A percentile compares a stretch with the other conserved stretches of the same genome.
Evolutionary conservation across 129 eudicot genomes (phyloP).

Genomic region (Scalesia atractyloides): DNA sequence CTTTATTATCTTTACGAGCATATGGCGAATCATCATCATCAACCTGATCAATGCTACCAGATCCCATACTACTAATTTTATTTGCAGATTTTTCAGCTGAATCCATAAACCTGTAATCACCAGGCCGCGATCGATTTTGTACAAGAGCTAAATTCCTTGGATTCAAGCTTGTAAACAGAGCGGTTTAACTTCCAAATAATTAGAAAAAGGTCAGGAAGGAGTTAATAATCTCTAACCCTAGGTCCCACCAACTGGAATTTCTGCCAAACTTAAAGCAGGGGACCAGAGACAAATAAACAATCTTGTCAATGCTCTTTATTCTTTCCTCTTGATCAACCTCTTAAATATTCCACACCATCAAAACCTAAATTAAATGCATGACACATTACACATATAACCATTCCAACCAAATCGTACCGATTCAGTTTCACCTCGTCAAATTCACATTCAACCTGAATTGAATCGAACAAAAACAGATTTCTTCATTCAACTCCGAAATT

Average conservation of each 20-base stretch:
- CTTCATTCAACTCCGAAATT: slow-evolving; percentile 36
- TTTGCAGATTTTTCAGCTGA: slow-evolving; percentile 21
- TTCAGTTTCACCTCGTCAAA: neutral
- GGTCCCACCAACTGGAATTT: slow-evolving; percentile 51
- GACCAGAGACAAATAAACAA: slow-evolving; percentile 36
- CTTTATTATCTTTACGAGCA: slow-evolving; percentile 37
- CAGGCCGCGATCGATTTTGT: slow-evolving; percentile 41
- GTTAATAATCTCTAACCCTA: slow-evolving; percentile 37
- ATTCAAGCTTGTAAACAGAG: slow-evolving; percentile 12
- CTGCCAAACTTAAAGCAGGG: slow-evolving; percentile 57
- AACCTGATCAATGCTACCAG: slow-evolving; percentile 39
- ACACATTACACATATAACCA: slow-evolving; percentile 17
- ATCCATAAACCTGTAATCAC: slow-evolving; percentile 49
- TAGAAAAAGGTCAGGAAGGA: slow-evolving; percentile 17
- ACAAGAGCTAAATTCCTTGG: slow-evolving; percentile 14
- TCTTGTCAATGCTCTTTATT: slow-evolving; percentile 31
- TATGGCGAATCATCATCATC: slow-evolving; percentile 75
- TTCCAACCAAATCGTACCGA: neutral
- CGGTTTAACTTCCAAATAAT: slow-evolving; percentile 17
- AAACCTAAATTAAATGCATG: slow-evolving; percentile 20
- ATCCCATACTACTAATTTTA: slow-evolving; percentile 20
- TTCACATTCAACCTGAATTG: slow-evolving; percentile 12
- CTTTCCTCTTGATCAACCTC: slow-evolving; percentile 34
- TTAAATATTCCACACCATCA: slow-evolving; percentile 35
- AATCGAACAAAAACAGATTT: slow-evolving; percentile 15